Evolutionary conservation across 192 early-diverging fungal genomes (phyloP).

Genomic region (Backusella circina): DNA sequence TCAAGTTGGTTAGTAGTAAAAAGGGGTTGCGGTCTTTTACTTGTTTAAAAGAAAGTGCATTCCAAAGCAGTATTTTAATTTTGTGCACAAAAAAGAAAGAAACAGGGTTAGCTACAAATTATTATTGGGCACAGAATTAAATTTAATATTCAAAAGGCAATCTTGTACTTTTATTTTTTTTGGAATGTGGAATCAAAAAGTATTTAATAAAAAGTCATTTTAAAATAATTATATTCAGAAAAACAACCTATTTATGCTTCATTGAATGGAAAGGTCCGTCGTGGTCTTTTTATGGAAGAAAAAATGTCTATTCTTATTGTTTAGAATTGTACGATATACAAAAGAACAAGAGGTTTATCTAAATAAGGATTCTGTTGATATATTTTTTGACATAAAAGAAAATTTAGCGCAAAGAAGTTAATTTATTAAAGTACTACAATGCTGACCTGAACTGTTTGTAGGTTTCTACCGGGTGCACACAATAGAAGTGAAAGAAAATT

Average conservation of each 20-base stretch:
- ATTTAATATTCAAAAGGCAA: not conserved
- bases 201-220: not conserved
- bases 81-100: not conserved
- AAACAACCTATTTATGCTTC: not conserved
- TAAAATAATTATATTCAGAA: not conserved
- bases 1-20: not conserved
- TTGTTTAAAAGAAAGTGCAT: not conserved
- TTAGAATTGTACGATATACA: not conserved
- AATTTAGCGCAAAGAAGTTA: constrained; percentile 1
- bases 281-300: not conserved
- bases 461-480: not conserved
- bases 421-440: not conserved
- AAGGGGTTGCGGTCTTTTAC: not conserved
- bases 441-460: not conserved
- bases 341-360: not conserved
- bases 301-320: constrained; percentile 6
- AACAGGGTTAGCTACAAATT: not conserved
- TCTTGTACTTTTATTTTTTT: not conserved
- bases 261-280: not conserved
- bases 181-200: not conserved
- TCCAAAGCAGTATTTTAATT: not conserved
- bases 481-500: constrained; percentile 2
- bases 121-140: not conserved
- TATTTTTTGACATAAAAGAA: constrained; percentile 1
- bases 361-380: not conserved